Percentiles rank a stretch among this genome's conserved stretches.
Evolutionary conservation across 306 rosid genomes (phyloP).

Genomic region (Ormosia emarginata): DNA sequence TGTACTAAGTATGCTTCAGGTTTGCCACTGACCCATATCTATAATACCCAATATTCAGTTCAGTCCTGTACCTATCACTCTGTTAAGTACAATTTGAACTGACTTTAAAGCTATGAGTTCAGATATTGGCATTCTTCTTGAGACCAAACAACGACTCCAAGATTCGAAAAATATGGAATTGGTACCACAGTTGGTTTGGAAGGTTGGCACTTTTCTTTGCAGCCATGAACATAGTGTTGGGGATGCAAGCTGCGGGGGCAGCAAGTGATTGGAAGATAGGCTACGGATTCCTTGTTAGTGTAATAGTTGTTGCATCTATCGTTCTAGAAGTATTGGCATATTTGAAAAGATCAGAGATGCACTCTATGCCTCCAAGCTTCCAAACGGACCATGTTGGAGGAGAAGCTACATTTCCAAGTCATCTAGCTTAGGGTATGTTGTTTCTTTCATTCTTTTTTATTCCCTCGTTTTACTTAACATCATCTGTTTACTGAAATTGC

Average conservation of each 20-base stretch:
- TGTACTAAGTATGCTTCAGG: slow-evolving; percentile 88
- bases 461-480: background rate
- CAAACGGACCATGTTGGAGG: slow-evolving; percentile 43
- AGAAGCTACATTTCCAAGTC: slow-evolving; percentile 29
- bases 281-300: slow-evolving; percentile 71
- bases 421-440: slow-evolving; percentile 27
- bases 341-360: slow-evolving; percentile 58
- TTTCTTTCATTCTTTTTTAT: background rate
- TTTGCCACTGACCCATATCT: slow-evolving; percentile 22
- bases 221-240: slow-evolving; percentile 82
- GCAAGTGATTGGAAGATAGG: slow-evolving; percentile 77
- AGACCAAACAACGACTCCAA: slow-evolving; percentile 72
- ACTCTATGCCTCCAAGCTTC: slow-evolving; percentile 53
- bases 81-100: slow-evolving; percentile 1
- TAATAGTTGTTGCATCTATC: slow-evolving; percentile 54
- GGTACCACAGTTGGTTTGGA: slow-evolving; percentile 91
- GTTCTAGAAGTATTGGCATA: slow-evolving; percentile 67
- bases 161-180: slow-evolving; percentile 74
- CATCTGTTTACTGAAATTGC: background rate
- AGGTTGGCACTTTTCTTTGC: slow-evolving; percentile 86
- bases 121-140: slow-evolving; percentile 79
- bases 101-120: slow-evolving; percentile 25
- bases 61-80: background rate
- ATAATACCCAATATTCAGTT: background rate
- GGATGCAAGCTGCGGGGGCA: slow-evolving; percentile 75